These are phyloP conservation scores for Urtica urens DNA, from an alignment of 306 rosid species.

Conservation along the genomic window DNA sequence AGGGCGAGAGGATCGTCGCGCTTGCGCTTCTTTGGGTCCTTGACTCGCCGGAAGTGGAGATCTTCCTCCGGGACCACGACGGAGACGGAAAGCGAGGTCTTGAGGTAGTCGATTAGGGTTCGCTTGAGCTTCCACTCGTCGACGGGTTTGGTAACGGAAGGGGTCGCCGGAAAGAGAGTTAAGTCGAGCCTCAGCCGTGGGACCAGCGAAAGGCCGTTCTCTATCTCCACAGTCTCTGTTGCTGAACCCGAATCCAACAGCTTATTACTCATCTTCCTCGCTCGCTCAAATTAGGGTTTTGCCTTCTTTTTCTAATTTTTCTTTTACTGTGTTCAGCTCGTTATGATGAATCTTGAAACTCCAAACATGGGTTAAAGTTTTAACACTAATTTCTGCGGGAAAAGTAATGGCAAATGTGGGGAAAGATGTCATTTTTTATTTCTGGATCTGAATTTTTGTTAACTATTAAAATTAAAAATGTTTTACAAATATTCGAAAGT, in stretches of 20 bases:
- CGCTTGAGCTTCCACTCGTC: constrained; percentile 85
- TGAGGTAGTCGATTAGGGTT: constrained; percentile 55
- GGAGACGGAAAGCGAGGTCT: constrained; percentile 39
- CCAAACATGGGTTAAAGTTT: not conserved
- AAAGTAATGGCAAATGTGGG: no score
- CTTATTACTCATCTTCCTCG: constrained; percentile 20
- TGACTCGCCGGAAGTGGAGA: constrained; percentile 40
- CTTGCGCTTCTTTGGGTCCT: constrained; percentile 64
- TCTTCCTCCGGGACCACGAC: constrained; percentile 53
- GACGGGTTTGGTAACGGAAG: constrained; percentile 37
- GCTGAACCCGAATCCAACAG: constrained; percentile 23
- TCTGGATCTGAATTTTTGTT: no score
- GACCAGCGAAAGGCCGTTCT: constrained; percentile 51
- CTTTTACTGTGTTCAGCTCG: no score
- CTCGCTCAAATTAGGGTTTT: constrained; percentile 10
- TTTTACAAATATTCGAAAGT: no score
- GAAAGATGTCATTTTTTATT: no score
- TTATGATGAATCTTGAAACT: no score
- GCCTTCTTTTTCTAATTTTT: no score
- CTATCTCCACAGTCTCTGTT: constrained; percentile 38
- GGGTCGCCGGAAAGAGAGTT: constrained; percentile 41
- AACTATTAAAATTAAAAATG: no score
- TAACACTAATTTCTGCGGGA: no score
- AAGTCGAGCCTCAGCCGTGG: constrained; percentile 71
- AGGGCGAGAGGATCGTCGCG: constrained; percentile 66